Evolutionary conservation across 495 filamentous ascomycete genomes (phyloP), one percentile per base, ranked within the genome.

Genomic region (Aspergillus conjunctus): DNA sequence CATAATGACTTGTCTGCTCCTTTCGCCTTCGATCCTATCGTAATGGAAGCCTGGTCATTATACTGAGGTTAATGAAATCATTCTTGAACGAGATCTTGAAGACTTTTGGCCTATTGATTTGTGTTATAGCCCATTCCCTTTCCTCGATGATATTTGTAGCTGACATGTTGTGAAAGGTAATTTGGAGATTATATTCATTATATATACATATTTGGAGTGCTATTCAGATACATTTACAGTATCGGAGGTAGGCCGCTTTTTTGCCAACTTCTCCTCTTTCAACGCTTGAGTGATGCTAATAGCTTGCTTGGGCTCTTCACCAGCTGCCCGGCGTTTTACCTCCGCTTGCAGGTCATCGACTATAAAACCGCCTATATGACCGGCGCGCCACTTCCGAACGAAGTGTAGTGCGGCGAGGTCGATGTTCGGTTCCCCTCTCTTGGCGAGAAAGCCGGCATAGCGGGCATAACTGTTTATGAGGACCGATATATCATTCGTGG

Each of bases 401-500:
- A 95, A 78, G 85, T 92, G 92, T 52, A 93, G 73, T 3, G 94
- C 93, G 15, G 92, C 82, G 22, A 82, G 83, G 54, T 92, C 90
- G 12, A 84, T 71, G 67, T 90, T 90, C 8, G 88, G 85, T 11
- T 81, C 70, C 1, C 91, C 91, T 10, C 91, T 91, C 65, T 90
- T 92, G 50, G 76, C 71, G 39, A 98, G 76, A 58, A 91, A 84
- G 11, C 94, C 94, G 8, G 89, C 91, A 52, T 87, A 83, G 51
- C 66, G 75, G 9, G 89, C 92, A 30, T 93, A 84, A 0, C 71
- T 81, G 14, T 85, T 79, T 15, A 98, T 75, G 8, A 96, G 83
- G 20, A 81, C 78, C 37, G 77, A 65, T 17, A 97, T 77, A 58
- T 97, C 90, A 70, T 98, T 97, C 1, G 94, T 97, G 12, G 92